Evolutionary conservation across 163 green algal species (phyloP), one percentile per base, ranked within the genome.

Genomic region (Scenedesmus sp.): DNA sequence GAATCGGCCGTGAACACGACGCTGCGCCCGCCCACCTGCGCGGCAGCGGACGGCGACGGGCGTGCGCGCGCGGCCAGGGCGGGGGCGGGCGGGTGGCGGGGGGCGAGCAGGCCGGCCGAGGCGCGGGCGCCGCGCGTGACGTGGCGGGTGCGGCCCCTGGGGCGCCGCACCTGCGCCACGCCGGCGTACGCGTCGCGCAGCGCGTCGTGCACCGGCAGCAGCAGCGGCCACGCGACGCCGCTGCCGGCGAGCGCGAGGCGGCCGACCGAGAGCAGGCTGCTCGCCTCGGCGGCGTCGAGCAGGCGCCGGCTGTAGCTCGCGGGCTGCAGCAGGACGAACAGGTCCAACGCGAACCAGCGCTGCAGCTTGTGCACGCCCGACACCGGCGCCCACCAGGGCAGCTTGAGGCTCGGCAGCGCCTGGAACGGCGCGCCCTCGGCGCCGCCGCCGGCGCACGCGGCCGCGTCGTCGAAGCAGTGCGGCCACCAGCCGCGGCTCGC

Each of bases 171-270:
- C 64, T 71, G 64, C 4, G 81, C 84, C 17, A 89, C 57, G 34
- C 92, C 92, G 22, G 60, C 80, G 74, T 89, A 89, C 0, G 80
- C 90, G 79, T 96, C 92, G 0, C 92, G 75, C 63, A 91, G 64
- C 0, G 81, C 83, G 62, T 96, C 89, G 48, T 94, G 87, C 66
- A 95, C 85, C 0, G 92, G 92, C 60, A 96, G 50, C 28, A 95
- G 87, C 36, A 90, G 79, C 5, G 91, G 89, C 83, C 86, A 89
- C 22, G 76, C n/a, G 13, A 84, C 34, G 1, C 62, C 66, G 24
- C 76, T 60, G 3, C 76, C 69, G 39, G 44, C 63, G 33, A 94
- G 76, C 29, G 92, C 90, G 22, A 89, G 45, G 6, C 78, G 42
- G 6, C 80, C 70, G 0, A 87, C 91, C 51, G 79, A 87, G 73